phyloP scores from a whole-genome alignment of 2,329 filamentous ascomycete species.

The Pseudofabraea citricarpa region DNA sequence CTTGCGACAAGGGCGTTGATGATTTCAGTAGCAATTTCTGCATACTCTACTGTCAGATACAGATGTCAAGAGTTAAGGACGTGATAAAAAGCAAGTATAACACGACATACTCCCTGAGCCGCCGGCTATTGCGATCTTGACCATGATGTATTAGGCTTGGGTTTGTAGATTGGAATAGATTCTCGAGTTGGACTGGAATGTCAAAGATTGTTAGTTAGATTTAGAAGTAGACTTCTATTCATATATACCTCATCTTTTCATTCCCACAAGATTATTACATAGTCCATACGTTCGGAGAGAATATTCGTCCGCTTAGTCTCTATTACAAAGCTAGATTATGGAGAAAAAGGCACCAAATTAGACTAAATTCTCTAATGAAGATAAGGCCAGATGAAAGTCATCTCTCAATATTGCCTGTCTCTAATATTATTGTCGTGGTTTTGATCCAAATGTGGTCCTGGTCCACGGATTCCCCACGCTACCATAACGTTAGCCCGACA shows the following conservation, averaged over 20 bases:
- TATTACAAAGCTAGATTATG: not conserved
- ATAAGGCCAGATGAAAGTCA: not conserved
- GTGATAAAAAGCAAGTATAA: constrained; percentile 1
- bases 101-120: constrained; percentile 36
- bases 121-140: constrained; percentile 39
- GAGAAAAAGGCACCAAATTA: not conserved
- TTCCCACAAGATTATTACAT: not conserved
- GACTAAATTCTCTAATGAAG: not conserved
- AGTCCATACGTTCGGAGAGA: not conserved
- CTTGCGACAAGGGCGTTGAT: constrained; percentile 43
- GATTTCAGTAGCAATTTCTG: constrained; percentile 49
- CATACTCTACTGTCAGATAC: constrained; percentile 2
- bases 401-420: not conserved
- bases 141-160: constrained; percentile 28
- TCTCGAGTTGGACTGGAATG: not conserved
- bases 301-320: not conserved
- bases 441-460: constrained; percentile 6
- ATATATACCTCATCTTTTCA: not conserved
- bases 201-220: not conserved
- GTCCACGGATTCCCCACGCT: constrained; percentile 2
- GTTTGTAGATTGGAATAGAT: not conserved
- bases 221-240: not conserved
- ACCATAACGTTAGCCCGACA: not conserved
- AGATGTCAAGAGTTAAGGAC: constrained; percentile 2
- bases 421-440: not conserved